Base-by-base conservation (phyloP, 768 basidiomycete species). In the Arthromyces matolae region DNA sequence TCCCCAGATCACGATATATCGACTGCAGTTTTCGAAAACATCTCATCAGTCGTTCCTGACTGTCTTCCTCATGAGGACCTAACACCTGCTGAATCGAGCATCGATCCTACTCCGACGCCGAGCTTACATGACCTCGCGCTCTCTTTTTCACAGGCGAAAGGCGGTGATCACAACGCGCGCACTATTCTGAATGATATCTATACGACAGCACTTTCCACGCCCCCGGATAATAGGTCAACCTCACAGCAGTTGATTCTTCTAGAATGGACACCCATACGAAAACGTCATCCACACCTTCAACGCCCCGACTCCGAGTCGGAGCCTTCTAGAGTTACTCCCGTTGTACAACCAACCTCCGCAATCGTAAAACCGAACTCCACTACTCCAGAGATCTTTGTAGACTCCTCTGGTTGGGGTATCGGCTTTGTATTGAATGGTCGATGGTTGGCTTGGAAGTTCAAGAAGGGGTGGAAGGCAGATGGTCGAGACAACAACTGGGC, bases 381-480 rank as follows among this genome's bases (percentile, higher is more conserved):
- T n/a, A 34, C 18, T 12, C 43, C 38, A 3, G 60, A 64, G 20
- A 60, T 70, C 3, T 74, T 64, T 34, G 71, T 75, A 2, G 74
- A 76, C 42, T 71, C 73, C 0, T 75, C 73, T 0, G 61, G 59
- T 0, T 69, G 60, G 56, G 75, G 75, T 0, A 72, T 77, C 13
- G 75, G 76, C 1, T 53, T 78, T 8, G 34, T 70, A 0, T 44
- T 65, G 2, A 50, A 66, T 6, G 57, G 55, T 1, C 33, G 39
- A 1, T 78, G 73, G 73, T 52, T 69, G 0, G 66, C 74, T 0
- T 77, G 72, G 75, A 53, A 60, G 22, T 56, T 75, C 9, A 57
- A 45, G 14, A 34, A 50, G 0, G 66, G 66, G 5, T 70, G 69
- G 66, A 51, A 56, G 13, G 28, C 39, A 3, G 43, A 60, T 0